Base-by-base conservation (phyloP, 441 rosid species). In the Flueggea neowawraea region DNA sequence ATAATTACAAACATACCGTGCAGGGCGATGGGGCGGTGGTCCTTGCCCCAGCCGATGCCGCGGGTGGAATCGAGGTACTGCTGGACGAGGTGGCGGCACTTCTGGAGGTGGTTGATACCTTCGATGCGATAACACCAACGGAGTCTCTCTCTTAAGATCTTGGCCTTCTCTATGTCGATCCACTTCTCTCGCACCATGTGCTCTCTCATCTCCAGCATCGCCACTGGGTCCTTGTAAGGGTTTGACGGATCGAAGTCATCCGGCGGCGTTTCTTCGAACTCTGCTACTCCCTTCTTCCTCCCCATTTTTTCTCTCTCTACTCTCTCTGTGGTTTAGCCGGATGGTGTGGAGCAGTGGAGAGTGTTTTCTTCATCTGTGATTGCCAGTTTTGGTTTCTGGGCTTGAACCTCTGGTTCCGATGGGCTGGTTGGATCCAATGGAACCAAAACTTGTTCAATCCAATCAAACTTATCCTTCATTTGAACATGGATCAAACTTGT, bases 41-140 rank as follows among this genome's bases (percentile, higher is more conserved):
- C 99, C 69, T 94, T 94, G 75, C 95, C 94, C 99, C 99, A 94
- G 49, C 99, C 99, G 74, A 94, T 73, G 71, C 97, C 97, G 11
- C 99, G 99, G 56, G 99, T 94, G 59, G 96, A 68, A 4, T 94
- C 97, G 57, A 94, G 92, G 73, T 94, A 94, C 83, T 87, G 90
- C 10, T 76, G 78, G 54, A 94, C 97, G 58, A 91, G 96, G 71
- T 89, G 91, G 66, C 96, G 99, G 68, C 97, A 94, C 62, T 91
- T 94, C 84, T 94, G 97, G 62, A 82, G 95, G 64, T 91, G 99
- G 71, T 94, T 94, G 57, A 91, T 73, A 10, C 99, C 99, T 76
- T 94, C 99, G 76, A 94, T 69, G 67, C 99, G 96, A 69, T 94
- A 94, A 76, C 99, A 94, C 99, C 99, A 94, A 57, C 63, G 75